Evolutionary conservation across 495 filamentous ascomycete genomes (phyloP).

Genomic region (Rhypophila decipiens): DNA sequence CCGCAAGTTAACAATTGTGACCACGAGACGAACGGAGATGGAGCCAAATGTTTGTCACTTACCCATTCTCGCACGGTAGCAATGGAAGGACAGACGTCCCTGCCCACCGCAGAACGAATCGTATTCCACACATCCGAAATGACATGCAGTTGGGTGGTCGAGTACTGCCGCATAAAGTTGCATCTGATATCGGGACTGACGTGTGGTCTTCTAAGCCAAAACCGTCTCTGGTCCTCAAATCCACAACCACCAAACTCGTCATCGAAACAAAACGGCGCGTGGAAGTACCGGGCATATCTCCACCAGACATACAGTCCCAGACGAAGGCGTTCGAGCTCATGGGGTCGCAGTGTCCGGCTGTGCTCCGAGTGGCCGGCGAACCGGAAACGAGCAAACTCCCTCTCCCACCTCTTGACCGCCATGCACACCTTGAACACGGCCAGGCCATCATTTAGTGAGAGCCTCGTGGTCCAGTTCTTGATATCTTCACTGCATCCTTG

Average conservation of each 20-base stretch:
- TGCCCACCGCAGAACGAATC: constrained; percentile 23
- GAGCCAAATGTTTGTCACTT: no score
- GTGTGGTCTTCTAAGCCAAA: constrained; percentile 2
- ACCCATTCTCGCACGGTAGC: constrained; percentile 24
- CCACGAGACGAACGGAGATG: no score
- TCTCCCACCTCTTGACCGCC: constrained; percentile 57
- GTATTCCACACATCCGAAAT: constrained; percentile 25
- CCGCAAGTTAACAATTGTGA: background rate
- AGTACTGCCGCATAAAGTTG: constrained; percentile 24
- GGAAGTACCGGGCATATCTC: constrained; percentile 42
- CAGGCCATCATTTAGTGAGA: constrained; percentile 2
- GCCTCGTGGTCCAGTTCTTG: constrained; percentile 2
- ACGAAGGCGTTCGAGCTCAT: constrained; percentile 56
- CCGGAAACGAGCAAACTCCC: constrained; percentile 61
- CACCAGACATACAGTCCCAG: constrained; percentile 65
- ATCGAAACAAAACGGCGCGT: constrained; percentile 13
- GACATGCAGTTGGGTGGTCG: constrained; percentile 30
- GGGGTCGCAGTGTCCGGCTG: constrained; percentile 52
- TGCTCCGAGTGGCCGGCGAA: constrained; percentile 55
- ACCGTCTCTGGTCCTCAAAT: background rate
- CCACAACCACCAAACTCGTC: no score
- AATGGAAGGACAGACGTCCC: constrained; percentile 31
- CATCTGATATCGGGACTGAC: constrained; percentile 18
- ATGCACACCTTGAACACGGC: constrained; percentile 48
- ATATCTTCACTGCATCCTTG: background rate